Evolutionary conservation across 257 asterid species (phyloP).

Genomic region (Nicotiana tomentosiformis): DNA sequence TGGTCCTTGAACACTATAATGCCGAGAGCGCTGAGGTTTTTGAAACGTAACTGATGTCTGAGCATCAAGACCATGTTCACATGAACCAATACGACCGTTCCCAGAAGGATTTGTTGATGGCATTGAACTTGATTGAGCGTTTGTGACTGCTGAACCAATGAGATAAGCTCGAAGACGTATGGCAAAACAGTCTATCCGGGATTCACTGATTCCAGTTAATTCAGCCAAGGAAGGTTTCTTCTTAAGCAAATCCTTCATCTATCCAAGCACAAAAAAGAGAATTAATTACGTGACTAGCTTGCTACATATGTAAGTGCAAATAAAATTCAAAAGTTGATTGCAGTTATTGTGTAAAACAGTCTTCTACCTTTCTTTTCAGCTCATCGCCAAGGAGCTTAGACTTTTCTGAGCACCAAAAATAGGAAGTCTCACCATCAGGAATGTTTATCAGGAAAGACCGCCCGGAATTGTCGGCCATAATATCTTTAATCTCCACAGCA

Average conservation of each 20-base stretch:
- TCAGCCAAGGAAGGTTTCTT: conserved; percentile 76
- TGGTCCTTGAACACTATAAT: conserved; percentile 37
- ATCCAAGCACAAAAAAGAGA: conserved; percentile 6
- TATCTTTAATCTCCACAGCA: conserved; percentile 48
- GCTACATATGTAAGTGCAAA: not conserved
- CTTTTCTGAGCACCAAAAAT: conserved; percentile 81
- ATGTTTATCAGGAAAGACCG: conserved; percentile 63
- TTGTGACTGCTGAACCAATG: conserved; percentile 46
- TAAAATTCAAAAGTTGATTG: not conserved
- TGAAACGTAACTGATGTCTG: conserved; percentile 34
- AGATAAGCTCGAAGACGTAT: conserved; percentile 75
- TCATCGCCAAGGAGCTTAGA: conserved; percentile 69
- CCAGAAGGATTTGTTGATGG: conserved; percentile 24
- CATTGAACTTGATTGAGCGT: conserved; percentile 23
- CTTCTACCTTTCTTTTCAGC: conserved; percentile 66
- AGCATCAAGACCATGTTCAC: conserved; percentile 27
- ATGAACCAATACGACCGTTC: conserved; percentile 29
- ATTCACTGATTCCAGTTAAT: conserved; percentile 75
- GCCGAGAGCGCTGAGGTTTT: conserved; percentile 41
- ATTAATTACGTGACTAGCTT: not conserved
- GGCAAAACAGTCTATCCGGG: conserved; percentile 72
- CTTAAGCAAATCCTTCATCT: conserved; percentile 81
- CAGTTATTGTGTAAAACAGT: not conserved
- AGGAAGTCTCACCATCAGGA: conserved; percentile 35
- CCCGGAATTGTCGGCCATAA: conserved; percentile 70